A percentile compares a stretch with the other conserved stretches of the same genome.
Conservation (phyloP, 176 grass and related monocot genomes). For the Avena insularis region DNA sequence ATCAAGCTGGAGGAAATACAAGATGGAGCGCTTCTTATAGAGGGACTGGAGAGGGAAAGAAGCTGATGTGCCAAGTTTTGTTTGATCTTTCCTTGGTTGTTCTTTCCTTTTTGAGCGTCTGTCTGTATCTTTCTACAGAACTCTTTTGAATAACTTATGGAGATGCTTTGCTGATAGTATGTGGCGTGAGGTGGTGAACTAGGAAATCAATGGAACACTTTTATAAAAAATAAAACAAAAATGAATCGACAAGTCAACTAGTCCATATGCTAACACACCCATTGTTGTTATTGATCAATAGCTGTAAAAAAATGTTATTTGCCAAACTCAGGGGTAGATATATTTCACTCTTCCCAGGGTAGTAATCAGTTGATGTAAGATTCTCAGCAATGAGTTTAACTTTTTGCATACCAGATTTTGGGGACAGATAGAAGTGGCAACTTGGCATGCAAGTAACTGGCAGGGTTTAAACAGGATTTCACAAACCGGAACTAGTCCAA, state of each 20-base stretch:
- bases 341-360: background rate
- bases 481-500: background rate
- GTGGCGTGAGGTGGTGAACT: no score
- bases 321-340: background rate
- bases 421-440: background rate
- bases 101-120: no score
- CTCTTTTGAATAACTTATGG: no score
- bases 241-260: conserved; percentile 15
- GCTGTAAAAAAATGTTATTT: background rate
- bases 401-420: background rate
- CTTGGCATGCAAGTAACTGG: background rate
- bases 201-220: no score
- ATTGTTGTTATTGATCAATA: background rate
- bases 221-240: no score
- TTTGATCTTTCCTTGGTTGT: no score
- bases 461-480: background rate
- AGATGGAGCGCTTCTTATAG: no score
- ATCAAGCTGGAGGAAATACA: no score
- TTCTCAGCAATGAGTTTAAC: background rate
- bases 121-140: no score
- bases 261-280: background rate
- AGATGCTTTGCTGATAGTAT: no score
- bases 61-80: no score
- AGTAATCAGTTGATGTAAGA: conserved; percentile 5
- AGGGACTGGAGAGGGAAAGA: no score